Evolutionary conservation across 129 eudicot genomes (phyloP), one percentile per base, ranked within the genome.

Genomic region (Sambucus nigra): DNA sequence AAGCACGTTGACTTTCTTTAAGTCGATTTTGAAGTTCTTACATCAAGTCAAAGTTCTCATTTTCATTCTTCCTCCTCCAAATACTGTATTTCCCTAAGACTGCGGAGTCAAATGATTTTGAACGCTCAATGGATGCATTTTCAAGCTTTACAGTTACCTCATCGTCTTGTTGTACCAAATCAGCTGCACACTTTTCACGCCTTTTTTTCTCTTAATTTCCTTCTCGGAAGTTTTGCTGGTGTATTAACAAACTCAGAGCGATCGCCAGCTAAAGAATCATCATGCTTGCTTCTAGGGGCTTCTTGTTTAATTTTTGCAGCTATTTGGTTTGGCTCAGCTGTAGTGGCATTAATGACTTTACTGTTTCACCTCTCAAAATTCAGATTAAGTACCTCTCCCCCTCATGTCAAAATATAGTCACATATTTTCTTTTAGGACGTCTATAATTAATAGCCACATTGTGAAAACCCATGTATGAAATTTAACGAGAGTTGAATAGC

Each of bases 21-120:
- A 86, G 73, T 54, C 71, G 83, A 53, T 46, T 76, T 51, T 81
- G 94, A 54, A 91, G 51, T 70, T 91, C 95, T 51, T 59, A 82
- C 47, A 73, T 80, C 70, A 91, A 76, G 47, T 77, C 81, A 35
- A n/a, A 20, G 57, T 89, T 89, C 57, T 89, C 97, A 61, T 81
- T 89, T 51, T 89, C 97, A 27, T 62, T 79, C 59, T 89, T 93
- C 64, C 66, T 84, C 75, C 97, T 76, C 97, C 95, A 89, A 61
- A 89, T 78, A 56, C 88, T 89, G 74, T 84, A 89, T 47, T 84
- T 89, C 58, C 97, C 97, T 63, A 89, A 48, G 45, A 89, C 77
- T 21, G 97, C 93, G 24, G 97, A 78, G 76, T 89, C 97, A 51
- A 89, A 95, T 24, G 95, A 84, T 47, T 81, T 89, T 28, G 97